phyloP scores from a whole-genome alignment of 2,329 filamentous ascomycete species.

The Sporothrix pallida region DNA sequence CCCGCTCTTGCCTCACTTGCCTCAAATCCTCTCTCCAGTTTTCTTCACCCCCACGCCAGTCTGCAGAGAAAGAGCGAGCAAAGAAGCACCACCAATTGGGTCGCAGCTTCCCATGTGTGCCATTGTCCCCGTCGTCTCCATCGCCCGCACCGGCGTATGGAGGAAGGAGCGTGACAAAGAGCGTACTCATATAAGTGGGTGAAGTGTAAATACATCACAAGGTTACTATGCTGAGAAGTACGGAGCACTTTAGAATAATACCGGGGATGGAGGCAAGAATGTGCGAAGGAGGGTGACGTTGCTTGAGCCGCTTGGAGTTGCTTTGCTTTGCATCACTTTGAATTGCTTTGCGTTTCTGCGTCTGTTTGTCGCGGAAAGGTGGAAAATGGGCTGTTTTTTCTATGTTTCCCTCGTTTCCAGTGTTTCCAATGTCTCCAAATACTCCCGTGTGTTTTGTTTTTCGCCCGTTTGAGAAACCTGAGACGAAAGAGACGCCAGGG shows the following conservation, averaged over 20 bases:
- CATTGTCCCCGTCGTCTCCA: neutral
- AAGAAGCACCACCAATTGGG: constrained; percentile 24
- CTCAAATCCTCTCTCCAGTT: too few species aligned
- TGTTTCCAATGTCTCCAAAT: neutral
- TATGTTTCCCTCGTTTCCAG: neutral
- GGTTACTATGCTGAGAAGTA: neutral
- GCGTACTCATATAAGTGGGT: neutral
- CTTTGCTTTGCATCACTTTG: neutral
- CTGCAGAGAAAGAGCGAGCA: constrained; percentile 21
- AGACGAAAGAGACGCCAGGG: constrained; percentile 23
- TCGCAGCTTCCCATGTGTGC: neutral
- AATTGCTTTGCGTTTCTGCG: neutral
- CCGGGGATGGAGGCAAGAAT: neutral
- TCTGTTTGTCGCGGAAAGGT: constrained; percentile 20
- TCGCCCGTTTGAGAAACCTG: neutral
- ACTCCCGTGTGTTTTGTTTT: neutral
- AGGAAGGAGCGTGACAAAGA: constrained; percentile 6
- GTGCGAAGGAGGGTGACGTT: neutral
- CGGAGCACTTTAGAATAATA: neutral
- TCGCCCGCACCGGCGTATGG: neutral
- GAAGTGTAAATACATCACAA: neutral
- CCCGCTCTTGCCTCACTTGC: too few species aligned
- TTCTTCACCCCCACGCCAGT: constrained; percentile 15
- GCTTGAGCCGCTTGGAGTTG: neutral
- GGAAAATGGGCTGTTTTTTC: constrained; percentile 30